A percentile compares a stretch with the other conserved stretches of the same genome.
phyloP scores from a whole-genome alignment of 1,284 basidiomycete genomes.

The Cutaneotrichosporon curvatum region DNA sequence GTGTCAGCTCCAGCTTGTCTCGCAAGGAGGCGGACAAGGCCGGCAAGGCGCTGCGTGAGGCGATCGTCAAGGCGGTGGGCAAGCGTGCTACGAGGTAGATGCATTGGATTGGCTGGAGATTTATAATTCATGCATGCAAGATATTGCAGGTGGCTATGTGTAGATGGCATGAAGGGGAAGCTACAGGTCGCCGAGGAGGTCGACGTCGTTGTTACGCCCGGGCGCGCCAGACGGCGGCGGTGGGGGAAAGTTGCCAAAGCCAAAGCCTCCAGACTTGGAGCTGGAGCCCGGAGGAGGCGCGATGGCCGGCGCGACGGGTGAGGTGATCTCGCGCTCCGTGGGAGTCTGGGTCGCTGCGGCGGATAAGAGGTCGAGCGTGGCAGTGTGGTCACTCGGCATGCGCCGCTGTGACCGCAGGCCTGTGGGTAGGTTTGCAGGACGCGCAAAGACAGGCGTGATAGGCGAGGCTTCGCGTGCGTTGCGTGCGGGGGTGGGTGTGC shows the following conservation, averaged over 20 bases:
- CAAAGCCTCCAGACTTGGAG: neutral
- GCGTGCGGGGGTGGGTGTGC: too few relatives aligned
- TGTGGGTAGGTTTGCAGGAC: neutral
- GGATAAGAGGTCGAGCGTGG: constrained; percentile 6
- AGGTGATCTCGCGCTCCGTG: neutral
- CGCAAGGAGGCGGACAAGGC: constrained; percentile 91
- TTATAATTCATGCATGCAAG: too few relatives aligned
- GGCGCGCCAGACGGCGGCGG: constrained; percentile 1
- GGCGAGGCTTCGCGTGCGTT: neutral
- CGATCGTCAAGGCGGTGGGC: constrained; percentile 59
- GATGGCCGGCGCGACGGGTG: neutral
- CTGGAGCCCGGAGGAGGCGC: neutral
- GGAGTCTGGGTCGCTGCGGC: neutral
- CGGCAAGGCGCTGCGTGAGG: constrained; percentile 63
- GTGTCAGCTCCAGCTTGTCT: constrained; percentile 66
- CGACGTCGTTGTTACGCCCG: neutral
- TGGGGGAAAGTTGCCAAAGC: too few relatives aligned
- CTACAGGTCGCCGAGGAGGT: constrained; percentile 3
- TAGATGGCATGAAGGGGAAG: too few relatives aligned
- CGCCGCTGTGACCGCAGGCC: neutral
- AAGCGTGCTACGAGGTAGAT: too few relatives aligned
- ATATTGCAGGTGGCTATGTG: too few relatives aligned
- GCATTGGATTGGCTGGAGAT: too few relatives aligned
- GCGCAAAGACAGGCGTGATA: neutral
- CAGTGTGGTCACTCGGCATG: constrained; percentile 8